Conservation (phyloP, 2,329 filamentous ascomycete genomes). For the Chalaropsis thielavioides region DNA sequence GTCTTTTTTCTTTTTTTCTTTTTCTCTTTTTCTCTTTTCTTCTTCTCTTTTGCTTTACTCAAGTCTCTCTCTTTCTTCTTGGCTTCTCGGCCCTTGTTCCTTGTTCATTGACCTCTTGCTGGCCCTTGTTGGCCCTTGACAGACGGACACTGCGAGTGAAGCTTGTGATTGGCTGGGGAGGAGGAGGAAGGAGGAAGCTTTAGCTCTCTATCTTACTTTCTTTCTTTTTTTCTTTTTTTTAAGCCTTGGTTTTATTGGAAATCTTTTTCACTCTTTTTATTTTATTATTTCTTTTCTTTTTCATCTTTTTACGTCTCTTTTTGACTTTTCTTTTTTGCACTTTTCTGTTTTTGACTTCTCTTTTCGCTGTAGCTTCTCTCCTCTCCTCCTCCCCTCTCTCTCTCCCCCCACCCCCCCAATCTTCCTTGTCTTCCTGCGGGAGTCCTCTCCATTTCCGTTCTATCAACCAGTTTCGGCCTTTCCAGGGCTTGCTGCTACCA, state of each 20-base stretch:
- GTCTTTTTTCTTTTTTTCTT: neutral
- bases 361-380: neutral
- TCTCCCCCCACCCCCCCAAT: too few relatives aligned
- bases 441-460: neutral
- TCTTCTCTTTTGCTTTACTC: too few relatives aligned
- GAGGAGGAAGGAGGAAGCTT: neutral
- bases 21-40: too few relatives aligned
- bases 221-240: neutral
- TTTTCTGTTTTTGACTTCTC: neutral
- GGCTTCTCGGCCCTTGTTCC: neutral
- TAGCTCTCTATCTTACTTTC: neutral
- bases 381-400: too few relatives aligned
- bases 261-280: too few relatives aligned
- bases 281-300: neutral
- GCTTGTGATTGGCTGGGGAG: slow-evolving; percentile 1
- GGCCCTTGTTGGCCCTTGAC: neutral
- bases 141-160: slow-evolving; percentile 1
- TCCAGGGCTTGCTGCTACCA: neutral
- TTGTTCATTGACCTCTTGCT: neutral
- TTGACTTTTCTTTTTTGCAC: neutral
- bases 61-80: too few relatives aligned
- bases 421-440: neutral
- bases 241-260: too few relatives aligned
- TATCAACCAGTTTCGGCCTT: neutral
- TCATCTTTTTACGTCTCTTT: neutral